phyloP scores from a whole-genome alignment of 257 asterid species.

The Mitragyna speciosa region DNA sequence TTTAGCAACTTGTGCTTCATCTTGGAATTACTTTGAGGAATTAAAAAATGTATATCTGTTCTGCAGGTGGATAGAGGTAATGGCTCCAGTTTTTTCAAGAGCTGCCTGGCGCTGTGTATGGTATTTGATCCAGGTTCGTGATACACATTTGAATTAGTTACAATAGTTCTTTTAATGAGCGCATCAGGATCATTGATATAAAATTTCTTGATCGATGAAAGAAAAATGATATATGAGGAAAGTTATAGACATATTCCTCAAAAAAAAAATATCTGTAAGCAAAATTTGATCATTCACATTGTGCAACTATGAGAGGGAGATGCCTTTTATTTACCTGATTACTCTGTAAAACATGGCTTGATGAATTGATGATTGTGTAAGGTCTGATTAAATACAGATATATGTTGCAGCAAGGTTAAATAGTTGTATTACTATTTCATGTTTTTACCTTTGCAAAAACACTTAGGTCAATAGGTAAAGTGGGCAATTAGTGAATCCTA shows the following conservation, averaged over 20 bases:
- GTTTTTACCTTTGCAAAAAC: not conserved
- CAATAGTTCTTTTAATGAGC: not conserved
- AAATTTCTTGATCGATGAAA: not conserved
- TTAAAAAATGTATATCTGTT: not conserved
- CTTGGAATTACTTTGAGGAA: not conserved
- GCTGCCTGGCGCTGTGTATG: slow-evolving; percentile 91
- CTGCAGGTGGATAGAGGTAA: slow-evolving; percentile 86
- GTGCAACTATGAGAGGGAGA: not conserved
- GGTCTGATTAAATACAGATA: not conserved
- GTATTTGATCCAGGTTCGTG: slow-evolving; percentile 79
- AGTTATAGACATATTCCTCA: not conserved
- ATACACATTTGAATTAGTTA: not conserved
- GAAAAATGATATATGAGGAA: not conserved
- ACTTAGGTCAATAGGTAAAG: not conserved
- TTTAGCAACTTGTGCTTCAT: not conserved
- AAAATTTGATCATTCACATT: no score
- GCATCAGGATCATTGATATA: not conserved
- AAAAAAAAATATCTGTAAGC: not conserved
- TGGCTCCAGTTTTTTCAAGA: slow-evolving; percentile 89
- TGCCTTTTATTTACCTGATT: not conserved
- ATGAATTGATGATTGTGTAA: not conserved
- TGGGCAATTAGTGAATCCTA: not conserved
- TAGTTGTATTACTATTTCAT: not conserved
- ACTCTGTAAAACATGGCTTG: not conserved
- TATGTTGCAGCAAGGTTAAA: not conserved